Conservation (phyloP, 2,329 filamentous ascomycete species). For the Aspergillus luchuensis region DNA sequence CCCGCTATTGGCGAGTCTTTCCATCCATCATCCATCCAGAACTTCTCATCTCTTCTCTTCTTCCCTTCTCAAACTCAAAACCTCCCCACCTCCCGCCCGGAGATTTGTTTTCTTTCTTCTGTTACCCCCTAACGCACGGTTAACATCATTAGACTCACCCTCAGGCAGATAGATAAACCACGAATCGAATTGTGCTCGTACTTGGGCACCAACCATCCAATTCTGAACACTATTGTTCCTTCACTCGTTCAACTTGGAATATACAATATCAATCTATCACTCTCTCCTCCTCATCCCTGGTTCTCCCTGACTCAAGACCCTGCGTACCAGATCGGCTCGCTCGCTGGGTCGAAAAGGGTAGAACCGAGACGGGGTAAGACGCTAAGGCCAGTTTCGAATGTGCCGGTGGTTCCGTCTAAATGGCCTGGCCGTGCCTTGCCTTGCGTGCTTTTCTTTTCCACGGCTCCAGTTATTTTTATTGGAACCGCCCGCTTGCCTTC, state of each 20-base stretch:
- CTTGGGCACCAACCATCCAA: too few relatives aligned
- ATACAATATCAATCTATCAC: not conserved
- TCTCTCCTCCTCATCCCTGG: not conserved
- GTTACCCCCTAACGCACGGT: not conserved
- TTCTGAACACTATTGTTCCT: too few relatives aligned
- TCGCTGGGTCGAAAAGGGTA: not conserved
- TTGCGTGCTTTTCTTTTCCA: too few relatives aligned
- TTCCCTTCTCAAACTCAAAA: too few relatives aligned
- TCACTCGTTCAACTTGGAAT: too few relatives aligned
- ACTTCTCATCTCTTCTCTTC: not conserved
- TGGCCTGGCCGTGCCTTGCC: not conserved
- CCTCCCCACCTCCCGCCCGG: not conserved
- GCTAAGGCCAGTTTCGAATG: not conserved
- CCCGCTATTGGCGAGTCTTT: not conserved
- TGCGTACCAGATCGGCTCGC: not conserved
- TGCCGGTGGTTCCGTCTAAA: constrained; percentile 5
- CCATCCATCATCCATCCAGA: not conserved
- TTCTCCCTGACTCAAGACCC: not conserved
- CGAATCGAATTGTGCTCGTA: too few relatives aligned
- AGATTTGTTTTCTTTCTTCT: not conserved
- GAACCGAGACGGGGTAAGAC: not conserved
- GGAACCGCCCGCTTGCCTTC: not conserved
- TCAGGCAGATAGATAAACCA: too few relatives aligned
- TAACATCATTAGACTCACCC: not conserved
- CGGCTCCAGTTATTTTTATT: not conserved